These are phyloP conservation scores for Elaeis guineensis DNA, from an alignment of 176 grass and related monocot species.

Conservation along the genomic window DNA sequence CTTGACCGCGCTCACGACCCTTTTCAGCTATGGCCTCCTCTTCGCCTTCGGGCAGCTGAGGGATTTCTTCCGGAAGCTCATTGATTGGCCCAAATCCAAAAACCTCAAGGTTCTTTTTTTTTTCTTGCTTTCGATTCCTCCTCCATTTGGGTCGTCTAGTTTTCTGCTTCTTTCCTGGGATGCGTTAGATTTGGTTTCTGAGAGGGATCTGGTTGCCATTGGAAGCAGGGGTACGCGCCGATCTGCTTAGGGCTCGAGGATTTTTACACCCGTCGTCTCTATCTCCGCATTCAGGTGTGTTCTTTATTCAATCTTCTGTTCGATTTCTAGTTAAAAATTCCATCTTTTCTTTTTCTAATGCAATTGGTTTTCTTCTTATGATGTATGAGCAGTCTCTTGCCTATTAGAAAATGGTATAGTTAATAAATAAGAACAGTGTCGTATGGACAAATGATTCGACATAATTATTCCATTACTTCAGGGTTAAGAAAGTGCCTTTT, in stretches of 20 bases:
- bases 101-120: conserved; percentile 35
- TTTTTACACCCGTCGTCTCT: conserved; percentile 76
- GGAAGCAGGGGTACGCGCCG: conserved; percentile 54
- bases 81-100: conserved; percentile 59
- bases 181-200: neutral
- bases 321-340: too few relatives aligned
- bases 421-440: too few relatives aligned
- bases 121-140: too few relatives aligned
- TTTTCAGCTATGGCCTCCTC: conserved; percentile 75
- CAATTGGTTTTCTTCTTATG: too few relatives aligned
- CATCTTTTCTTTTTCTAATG: too few relatives aligned
- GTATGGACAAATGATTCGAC: too few relatives aligned
- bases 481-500: too few relatives aligned
- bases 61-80: conserved; percentile 55
- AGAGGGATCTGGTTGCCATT: neutral
- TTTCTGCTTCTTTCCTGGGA: neutral
- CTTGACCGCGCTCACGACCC: conserved; percentile 59
- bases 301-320: neutral
- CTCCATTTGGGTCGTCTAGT: too few relatives aligned
- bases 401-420: too few relatives aligned
- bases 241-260: conserved; percentile 77
- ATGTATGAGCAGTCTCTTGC: too few relatives aligned
- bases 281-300: conserved; percentile 56
- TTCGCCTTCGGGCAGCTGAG: conserved; percentile 72
- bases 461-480: too few relatives aligned